Base-by-base conservation (phyloP, 2,329 filamentous ascomycete genomes). In the Fulvia fulva region DNA sequence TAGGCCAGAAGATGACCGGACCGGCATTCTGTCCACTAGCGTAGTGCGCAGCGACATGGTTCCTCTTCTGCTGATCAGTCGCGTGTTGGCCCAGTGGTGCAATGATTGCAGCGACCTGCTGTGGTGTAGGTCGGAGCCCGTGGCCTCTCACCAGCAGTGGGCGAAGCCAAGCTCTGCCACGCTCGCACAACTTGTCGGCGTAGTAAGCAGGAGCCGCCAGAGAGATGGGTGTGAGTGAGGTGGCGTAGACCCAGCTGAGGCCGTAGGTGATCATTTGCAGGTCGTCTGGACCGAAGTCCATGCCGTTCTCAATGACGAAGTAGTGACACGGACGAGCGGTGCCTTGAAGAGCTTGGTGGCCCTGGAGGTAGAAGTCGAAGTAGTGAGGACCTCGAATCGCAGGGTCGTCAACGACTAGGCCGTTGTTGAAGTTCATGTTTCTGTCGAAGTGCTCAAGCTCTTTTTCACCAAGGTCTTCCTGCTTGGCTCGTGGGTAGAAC, bases 291-390 rank as follows among this genome's bases (percentile, higher is more conserved):
- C 22, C 32, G 50, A 53, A 55, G 14, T 44, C 16, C 26, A 57
- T 57, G 14, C 50, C 58, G 21, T 60, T 57, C 19, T 61, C 49
- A 2, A 61, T n/a, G 30, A 84, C 75, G 0, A 92, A 87, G 70
- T 96, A 96, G 69, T 94, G 91, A 0, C 88, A 88, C 0, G 90
- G 88, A 0, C 88, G 83, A 0, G 90, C 89, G 0, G 91, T 96
- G 0, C 90, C 90, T 71, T 92, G 83, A 4, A 94, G 11, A 21
- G 46, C 34, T 8, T 26, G 5, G 28, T 64, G 62, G 1, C 60
- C 53, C 22, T 60, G 57, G 1, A 64, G 53, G 50, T 41, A 63
- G 53, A 64, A 64, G 47, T 64, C 60, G n/a, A 45, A 53, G 32
- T 19, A 46, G 30, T 43, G 32, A 5, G 56, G 56, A 14, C 37